Evolutionary conservation across 495 filamentous ascomycete species (phyloP), one percentile per base, ranked within the genome.

Genomic region (Aspergillus olivimuriae): DNA sequence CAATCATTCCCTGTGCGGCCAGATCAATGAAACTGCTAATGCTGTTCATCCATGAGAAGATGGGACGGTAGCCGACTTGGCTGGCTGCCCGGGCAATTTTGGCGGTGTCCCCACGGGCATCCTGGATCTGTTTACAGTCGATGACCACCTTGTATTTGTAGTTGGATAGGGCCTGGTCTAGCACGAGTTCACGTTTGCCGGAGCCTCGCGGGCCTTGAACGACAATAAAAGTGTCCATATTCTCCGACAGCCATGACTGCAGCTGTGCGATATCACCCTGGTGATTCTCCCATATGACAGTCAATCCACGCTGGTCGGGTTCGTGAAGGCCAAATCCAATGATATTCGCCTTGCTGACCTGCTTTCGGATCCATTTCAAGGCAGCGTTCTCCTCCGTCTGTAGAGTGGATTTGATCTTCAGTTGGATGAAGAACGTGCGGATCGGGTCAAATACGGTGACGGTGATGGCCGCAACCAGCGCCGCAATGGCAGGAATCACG

Each of bases 11-110:
- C 53, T 96, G 90, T 12, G 90, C 84, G 14, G 89, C 92, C 32
- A 98, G 77, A 51, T 98, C 92, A 47, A 95, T 73, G 49, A 95
- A 74, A 58, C 87, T 94, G 61, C 85, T 94, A 44, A 96, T 76
- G 49, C 81, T 95, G 60, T 98, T 98, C 70, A 92, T 82, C 86
- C 89, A 98, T 0, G 86, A 91, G 61, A 98, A 98, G 5, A 98
- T 77, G 0, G 92, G 92, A 1, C 88, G 73, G 53, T 97, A 98
- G 30, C 92, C 92, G 43, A 97, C 92, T 53, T 91, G 78, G 4
- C 66, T 60, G 2, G 94, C 94, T 2, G 89, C 84, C 36, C 84
- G 82, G 43, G 74, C 70, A 41, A 98, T 96, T 5, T 87, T 94
- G 2, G 81, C 79, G n/a, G 81, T 81, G 60, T 98, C 92, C 0